Evolutionary conservation across 257 asterid species (phyloP).

Genomic region (Eucommia ulmoides): DNA sequence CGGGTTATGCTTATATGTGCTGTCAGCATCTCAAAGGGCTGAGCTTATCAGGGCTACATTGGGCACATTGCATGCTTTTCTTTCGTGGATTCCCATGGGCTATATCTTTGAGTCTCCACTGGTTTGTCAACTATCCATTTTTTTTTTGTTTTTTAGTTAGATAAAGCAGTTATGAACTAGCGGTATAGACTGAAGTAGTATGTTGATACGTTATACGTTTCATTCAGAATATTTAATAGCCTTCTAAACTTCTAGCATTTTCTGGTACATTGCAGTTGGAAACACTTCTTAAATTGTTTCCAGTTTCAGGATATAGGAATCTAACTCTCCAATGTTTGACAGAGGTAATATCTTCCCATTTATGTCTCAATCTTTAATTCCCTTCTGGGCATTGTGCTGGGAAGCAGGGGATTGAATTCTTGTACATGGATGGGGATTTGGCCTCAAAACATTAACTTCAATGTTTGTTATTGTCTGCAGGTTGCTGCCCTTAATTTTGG

Average conservation of each 20-base stretch:
- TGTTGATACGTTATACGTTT: no score
- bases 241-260: no score
- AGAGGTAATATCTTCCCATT: constrained; percentile 50
- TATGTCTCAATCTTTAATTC: no score
- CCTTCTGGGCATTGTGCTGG: neutral
- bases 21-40: constrained; percentile 87
- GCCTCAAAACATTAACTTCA: constrained; percentile 3
- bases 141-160: no score
- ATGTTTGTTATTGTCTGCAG: constrained; percentile 32
- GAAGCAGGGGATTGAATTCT: constrained; percentile 4
- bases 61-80: constrained; percentile 91
- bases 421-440: neutral
- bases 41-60: constrained; percentile 39
- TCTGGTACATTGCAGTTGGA: constrained; percentile 60
- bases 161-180: no score
- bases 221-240: no score
- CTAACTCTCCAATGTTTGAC: constrained; percentile 91
- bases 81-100: constrained; percentile 98
- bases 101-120: constrained; percentile 92
- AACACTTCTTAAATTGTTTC: constrained; percentile 64
- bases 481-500: constrained; percentile 94
- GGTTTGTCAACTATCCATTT: constrained; percentile 59
- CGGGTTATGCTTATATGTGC: constrained; percentile 81
- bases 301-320: constrained; percentile 72
- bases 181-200: no score